phyloP scores from a whole-genome alignment of 2,329 filamentous ascomycete species.

The Aspergillus thermomutatus region DNA sequence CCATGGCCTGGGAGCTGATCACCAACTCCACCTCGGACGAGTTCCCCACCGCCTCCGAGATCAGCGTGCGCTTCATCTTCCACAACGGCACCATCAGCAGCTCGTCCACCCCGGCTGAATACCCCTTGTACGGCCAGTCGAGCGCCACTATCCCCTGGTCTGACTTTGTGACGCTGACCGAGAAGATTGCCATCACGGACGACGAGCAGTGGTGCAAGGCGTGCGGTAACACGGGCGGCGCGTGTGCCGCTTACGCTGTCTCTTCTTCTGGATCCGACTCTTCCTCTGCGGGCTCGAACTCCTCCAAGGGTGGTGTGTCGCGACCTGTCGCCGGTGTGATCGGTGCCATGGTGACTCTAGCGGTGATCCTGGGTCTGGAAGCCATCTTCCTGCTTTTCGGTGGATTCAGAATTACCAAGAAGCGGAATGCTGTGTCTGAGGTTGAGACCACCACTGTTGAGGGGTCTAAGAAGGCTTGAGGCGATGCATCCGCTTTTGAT shows the following conservation, averaged over 20 bases:
- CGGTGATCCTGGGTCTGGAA: conserved; percentile 58
- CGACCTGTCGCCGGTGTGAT: conserved; percentile 77
- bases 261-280: conserved; percentile 25
- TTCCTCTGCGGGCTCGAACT: conserved; percentile 17
- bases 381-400: conserved; percentile 53
- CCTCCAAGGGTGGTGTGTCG: conserved; percentile 52
- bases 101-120: conserved; percentile 47
- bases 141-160: conserved; percentile 61
- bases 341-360: conserved; percentile 66
- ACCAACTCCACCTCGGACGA: conserved; percentile 44
- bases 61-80: conserved; percentile 60
- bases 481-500: not conserved
- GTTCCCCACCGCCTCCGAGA: conserved; percentile 48
- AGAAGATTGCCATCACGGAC: conserved; percentile 63
- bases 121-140: conserved; percentile 59
- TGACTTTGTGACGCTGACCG: conserved; percentile 63
- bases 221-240: conserved; percentile 70
- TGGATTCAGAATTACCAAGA: conserved; percentile 58
- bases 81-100: conserved; percentile 57
- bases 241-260: conserved; percentile 54
- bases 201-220: conserved; percentile 68
- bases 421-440: conserved; percentile 32
- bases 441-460: conserved; percentile 9
- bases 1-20: conserved; percentile 73
- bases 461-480: conserved; percentile 20